Conservation (phyloP, 2,329 filamentous ascomycete genomes). For the Scedosporium apiospermum region DNA sequence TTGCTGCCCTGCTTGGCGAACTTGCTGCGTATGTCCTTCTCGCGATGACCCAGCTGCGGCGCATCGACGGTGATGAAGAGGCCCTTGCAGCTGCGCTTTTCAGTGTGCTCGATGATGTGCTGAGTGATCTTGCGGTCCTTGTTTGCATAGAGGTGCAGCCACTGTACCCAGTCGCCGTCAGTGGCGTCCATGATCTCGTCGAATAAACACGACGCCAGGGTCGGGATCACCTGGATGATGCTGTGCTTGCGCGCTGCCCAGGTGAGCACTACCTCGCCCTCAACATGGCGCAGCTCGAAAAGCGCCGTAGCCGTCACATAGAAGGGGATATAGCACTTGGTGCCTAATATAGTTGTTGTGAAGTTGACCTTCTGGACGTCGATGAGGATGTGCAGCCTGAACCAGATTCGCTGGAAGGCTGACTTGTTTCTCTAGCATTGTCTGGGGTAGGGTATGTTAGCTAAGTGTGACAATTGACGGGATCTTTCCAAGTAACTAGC, state of each 20-base stretch:
- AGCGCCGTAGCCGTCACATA: constrained; percentile 95
- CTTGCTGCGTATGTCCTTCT: constrained; percentile 97
- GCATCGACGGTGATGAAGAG: constrained; percentile 98
- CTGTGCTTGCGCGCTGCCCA: constrained; percentile 75
- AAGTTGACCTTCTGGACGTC: constrained; percentile 84
- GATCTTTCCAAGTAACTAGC: too few species aligned
- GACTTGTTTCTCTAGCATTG: constrained; percentile 90
- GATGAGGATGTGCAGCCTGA: constrained; percentile 78
- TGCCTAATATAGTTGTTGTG: constrained; percentile 87
- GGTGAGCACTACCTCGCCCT: constrained; percentile 89
- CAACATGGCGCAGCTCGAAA: constrained; percentile 86
- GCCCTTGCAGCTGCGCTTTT: constrained; percentile 82
- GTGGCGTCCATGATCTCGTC: constrained; percentile 91
- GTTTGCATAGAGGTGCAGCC: constrained; percentile 97
- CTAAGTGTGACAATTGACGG: neutral
- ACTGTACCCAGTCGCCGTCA: constrained; percentile 75
- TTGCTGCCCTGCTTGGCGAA: constrained; percentile 75
- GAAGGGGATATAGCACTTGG: constrained; percentile 75
- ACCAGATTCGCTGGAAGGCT: constrained; percentile 96
- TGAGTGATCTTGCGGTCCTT: constrained; percentile 86
- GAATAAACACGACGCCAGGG: constrained; percentile 90
- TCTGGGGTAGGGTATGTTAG: constrained; percentile 38
- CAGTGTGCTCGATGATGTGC: constrained; percentile 84
- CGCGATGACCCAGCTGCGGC: constrained; percentile 83
- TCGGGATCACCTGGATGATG: constrained; percentile 97